Evolutionary conservation across 495 filamentous ascomycete genomes (phyloP).

Genomic region (Evernia prunastri): DNA sequence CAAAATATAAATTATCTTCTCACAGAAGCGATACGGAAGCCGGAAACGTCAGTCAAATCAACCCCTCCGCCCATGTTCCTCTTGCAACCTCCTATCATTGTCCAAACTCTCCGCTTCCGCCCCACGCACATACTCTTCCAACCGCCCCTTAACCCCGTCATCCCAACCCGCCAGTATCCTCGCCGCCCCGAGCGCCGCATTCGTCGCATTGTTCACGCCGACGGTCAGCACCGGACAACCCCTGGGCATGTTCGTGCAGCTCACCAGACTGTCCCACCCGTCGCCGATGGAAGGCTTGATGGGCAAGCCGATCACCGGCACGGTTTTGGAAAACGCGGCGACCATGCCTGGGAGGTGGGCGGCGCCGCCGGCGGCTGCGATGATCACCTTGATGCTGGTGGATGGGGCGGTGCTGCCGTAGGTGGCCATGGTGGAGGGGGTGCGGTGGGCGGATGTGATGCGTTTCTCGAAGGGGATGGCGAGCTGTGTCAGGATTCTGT

Average conservation of each 20-base stretch:
- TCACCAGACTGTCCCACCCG: constrained; percentile 82
- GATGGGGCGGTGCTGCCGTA: constrained; percentile 64
- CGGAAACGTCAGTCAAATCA: not conserved
- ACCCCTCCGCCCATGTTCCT: not conserved
- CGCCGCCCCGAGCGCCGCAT: constrained; percentile 81
- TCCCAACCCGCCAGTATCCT: constrained; percentile 72
- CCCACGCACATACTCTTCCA: constrained; percentile 23
- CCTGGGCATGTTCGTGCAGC: constrained; percentile 91
- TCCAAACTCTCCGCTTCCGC: constrained; percentile 10
- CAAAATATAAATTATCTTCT: not conserved
- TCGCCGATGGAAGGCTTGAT: constrained; percentile 83
- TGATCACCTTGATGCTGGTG: constrained; percentile 78
- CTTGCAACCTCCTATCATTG: constrained; percentile 11
- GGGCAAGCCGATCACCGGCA: constrained; percentile 91
- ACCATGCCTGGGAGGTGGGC: constrained; percentile 94
- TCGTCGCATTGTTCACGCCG: constrained; percentile 88
- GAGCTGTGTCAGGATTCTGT: constrained; percentile 70
- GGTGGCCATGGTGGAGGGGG: constrained; percentile 73
- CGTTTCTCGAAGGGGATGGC: constrained; percentile 66
- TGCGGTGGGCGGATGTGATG: constrained; percentile 93
- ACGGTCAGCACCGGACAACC: constrained; percentile 85
- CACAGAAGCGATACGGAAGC: not conserved
- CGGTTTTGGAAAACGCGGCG: constrained; percentile 63
- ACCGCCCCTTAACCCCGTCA: constrained; percentile 17
- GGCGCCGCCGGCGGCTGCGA: constrained; percentile 90